These are phyloP conservation scores for Lodderomyces pseudojiufengensis DNA, from an alignment of 1,139 yeast genomes.

Conservation along the genomic window DNA sequence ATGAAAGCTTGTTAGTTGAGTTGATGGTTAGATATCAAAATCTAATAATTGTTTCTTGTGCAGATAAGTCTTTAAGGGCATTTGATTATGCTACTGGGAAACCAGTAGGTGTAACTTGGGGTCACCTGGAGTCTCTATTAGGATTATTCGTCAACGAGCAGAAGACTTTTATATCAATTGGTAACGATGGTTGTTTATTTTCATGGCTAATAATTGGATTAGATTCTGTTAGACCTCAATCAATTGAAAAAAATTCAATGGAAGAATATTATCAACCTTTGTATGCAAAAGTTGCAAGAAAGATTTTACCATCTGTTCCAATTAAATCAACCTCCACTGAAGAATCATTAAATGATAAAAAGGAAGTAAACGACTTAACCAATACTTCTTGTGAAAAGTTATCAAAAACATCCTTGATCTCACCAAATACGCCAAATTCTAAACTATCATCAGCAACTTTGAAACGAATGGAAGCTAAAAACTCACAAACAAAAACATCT, in stretches of 20 bases:
- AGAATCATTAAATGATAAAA: slow-evolving; percentile 3
- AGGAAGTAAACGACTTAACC: slow-evolving; percentile 5
- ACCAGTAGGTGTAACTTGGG: slow-evolving; percentile 53
- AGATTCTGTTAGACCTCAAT: background rate
- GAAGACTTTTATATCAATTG: slow-evolving; percentile 36
- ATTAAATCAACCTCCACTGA: slow-evolving; percentile 7
- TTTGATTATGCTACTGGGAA: slow-evolving; percentile 46
- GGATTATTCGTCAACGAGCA: slow-evolving; percentile 24
- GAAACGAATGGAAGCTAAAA: slow-evolving; percentile 23
- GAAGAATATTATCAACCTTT: slow-evolving; percentile 14
- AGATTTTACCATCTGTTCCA: slow-evolving; percentile 25
- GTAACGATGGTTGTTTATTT: slow-evolving; percentile 52
- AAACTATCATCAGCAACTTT: slow-evolving; percentile 29
- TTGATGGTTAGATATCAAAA: slow-evolving; percentile 27
- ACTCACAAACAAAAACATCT: slow-evolving; percentile 3
- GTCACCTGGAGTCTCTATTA: slow-evolving; percentile 57
- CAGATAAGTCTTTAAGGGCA: slow-evolving; percentile 56
- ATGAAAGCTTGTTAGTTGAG: slow-evolving; percentile 43
- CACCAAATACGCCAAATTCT: slow-evolving; percentile 12
- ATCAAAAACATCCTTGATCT: slow-evolving; percentile 3
- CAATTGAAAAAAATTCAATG: background rate
- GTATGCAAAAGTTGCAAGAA: slow-evolving; percentile 31
- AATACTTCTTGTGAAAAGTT: background rate
- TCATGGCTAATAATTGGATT: slow-evolving; percentile 32
- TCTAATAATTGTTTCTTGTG: slow-evolving; percentile 37